A percentile compares a stretch with the other conserved stretches of the same genome.
Evolutionary conservation across 345 rosid species (phyloP).

Genomic region (Lumnitzera racemosa): DNA sequence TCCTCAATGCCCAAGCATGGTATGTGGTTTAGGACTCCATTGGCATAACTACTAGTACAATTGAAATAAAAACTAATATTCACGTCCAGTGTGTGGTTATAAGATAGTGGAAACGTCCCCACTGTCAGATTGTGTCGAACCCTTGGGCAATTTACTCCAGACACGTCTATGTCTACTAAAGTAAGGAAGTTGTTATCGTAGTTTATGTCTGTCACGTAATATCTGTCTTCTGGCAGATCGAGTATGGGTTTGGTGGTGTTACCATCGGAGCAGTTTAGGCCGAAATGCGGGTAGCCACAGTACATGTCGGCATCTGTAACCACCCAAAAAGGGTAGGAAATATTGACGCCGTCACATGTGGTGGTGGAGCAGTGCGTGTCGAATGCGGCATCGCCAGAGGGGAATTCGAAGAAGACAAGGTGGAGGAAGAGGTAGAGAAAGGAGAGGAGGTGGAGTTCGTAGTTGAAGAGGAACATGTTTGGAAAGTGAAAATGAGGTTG

Average conservation of each 20-base stretch:
- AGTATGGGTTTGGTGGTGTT: slow-evolving; percentile 4
- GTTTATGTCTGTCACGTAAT: slow-evolving; percentile 11
- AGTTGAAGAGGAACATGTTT: no score
- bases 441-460: no score
- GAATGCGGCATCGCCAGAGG: no score
- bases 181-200: background rate
- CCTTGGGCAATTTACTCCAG: slow-evolving; percentile 1
- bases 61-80: slow-evolving; percentile 25
- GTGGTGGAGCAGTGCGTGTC: no score
- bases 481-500: no score
- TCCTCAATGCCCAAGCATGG: background rate
- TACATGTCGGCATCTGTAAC: background rate
- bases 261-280: slow-evolving; percentile 8
- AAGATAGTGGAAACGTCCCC: slow-evolving; percentile 4
- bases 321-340: no score
- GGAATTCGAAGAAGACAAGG: no score
- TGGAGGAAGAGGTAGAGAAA: no score
- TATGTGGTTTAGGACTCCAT: background rate
- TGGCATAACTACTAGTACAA: slow-evolving; percentile 1
- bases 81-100: slow-evolving; percentile 2
- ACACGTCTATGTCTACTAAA: slow-evolving; percentile 8
- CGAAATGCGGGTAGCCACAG: slow-evolving; percentile 21
- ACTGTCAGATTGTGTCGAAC: slow-evolving; percentile 17
- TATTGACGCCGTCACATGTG: no score
- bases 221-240: background rate